Percentiles rank a stretch among this genome's conserved stretches.
Evolutionary conservation across 495 filamentous ascomycete genomes (phyloP).

Genomic region (Darksidea phi): DNA sequence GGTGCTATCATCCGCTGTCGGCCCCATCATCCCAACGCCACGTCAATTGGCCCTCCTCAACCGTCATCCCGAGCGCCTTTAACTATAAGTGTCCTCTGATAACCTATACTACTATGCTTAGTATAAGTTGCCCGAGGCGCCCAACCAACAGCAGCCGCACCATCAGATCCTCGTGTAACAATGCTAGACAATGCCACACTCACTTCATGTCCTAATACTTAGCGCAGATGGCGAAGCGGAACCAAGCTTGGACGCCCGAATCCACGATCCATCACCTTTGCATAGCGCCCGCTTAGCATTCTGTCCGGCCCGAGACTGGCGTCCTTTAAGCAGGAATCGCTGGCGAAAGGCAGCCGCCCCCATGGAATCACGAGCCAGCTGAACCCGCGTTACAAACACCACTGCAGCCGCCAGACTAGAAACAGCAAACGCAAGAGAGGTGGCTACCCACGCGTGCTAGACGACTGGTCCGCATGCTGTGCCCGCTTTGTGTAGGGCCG

Average conservation of each 20-base stretch:
- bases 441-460: conserved; percentile 17
- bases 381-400: neutral
- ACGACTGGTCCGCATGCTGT: conserved; percentile 7
- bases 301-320: neutral
- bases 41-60: neutral
- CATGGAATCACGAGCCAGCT: neutral
- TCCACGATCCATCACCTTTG: neutral
- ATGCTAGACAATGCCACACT: neutral
- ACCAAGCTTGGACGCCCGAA: neutral
- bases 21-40: neutral
- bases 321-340: neutral
- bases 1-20: neutral
- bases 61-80: neutral
- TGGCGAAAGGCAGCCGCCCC: neutral
- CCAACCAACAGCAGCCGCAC: no score
- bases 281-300: neutral
- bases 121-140: neutral
- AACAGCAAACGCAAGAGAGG: conserved; percentile 16
- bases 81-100: neutral
- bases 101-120: neutral
- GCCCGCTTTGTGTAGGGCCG: neutral
- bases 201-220: neutral
- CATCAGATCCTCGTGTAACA: no score
- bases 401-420: conserved; percentile 7
- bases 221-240: neutral